A percentile compares a stretch with the other conserved stretches of the same genome.
Conservation (phyloP, 177 flowering plant genomes). For the Vitis hybrid region DNA sequence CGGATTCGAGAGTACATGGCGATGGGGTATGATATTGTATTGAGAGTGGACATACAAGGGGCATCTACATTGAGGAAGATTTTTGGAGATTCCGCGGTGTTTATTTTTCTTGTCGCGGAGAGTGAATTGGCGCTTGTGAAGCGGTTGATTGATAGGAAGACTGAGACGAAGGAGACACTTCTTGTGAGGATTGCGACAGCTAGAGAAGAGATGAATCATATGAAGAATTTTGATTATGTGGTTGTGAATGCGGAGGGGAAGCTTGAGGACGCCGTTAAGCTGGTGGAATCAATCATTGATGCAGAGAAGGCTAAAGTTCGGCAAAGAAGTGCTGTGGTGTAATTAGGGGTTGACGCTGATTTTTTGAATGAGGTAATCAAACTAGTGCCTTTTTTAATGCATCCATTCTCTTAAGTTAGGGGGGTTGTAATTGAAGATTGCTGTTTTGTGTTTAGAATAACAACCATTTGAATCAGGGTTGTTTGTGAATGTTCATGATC, state of each 20-base stretch:
- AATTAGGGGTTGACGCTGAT: slow-evolving; percentile 12
- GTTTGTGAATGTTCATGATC: no score
- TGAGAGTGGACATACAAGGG: slow-evolving; percentile 94
- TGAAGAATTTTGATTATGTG: slow-evolving; percentile 79
- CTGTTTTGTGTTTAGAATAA: no score
- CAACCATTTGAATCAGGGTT: no score
- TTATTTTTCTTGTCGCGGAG: slow-evolving; percentile 82
- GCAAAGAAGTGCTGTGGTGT: slow-evolving; percentile 52
- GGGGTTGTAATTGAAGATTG: no score
- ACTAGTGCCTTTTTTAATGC: no score
- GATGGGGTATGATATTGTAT: slow-evolving; percentile 72
- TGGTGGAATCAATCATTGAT: slow-evolving; percentile 78
- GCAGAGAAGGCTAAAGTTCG: slow-evolving; percentile 90
- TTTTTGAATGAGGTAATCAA: not conserved
- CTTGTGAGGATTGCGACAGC: slow-evolving; percentile 86
- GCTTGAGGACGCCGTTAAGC: slow-evolving; percentile 63
- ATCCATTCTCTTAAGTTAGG: no score
- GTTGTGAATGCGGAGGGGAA: slow-evolving; percentile 83
- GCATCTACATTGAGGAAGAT: slow-evolving; percentile 69
- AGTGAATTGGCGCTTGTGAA: slow-evolving; percentile 72
- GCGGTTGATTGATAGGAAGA: slow-evolving; percentile 74
- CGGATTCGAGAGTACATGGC: slow-evolving; percentile 81
- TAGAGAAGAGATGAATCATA: slow-evolving; percentile 74
- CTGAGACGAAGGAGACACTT: slow-evolving; percentile 70
- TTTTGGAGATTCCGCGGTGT: slow-evolving; percentile 69